A percentile compares a stretch with the other conserved stretches of the same genome.
phyloP scores from a whole-genome alignment of 495 filamentous ascomycete species.

The Penicillium coffeae region DNA sequence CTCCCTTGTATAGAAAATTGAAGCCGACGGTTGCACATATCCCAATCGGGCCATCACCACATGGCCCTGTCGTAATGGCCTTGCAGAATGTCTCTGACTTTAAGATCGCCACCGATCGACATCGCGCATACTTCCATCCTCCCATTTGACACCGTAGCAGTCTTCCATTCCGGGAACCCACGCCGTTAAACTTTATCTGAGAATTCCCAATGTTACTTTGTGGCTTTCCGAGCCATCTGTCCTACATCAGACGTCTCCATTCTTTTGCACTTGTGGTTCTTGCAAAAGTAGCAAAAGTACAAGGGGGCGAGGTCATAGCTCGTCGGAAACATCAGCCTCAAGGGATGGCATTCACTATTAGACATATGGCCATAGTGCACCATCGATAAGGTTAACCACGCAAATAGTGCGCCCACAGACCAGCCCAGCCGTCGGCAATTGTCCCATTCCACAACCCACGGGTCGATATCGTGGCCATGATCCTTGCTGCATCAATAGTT shows the following conservation, averaged over 20 bases:
- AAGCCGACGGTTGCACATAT: neutral
- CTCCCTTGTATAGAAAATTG: neutral
- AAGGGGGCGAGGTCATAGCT: slow-evolving; percentile 5
- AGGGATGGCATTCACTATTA: slow-evolving; percentile 11
- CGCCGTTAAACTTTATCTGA: slow-evolving; percentile 2
- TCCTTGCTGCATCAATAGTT: neutral
- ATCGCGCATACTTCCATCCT: slow-evolving; percentile 12
- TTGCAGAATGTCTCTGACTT: slow-evolving; percentile 27
- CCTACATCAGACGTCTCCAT: neutral
- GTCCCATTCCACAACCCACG: slow-evolving; percentile 11
- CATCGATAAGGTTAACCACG: slow-evolving; percentile 11
- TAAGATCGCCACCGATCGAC: slow-evolving; percentile 18
- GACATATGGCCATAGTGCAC: neutral
- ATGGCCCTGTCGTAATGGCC: slow-evolving; percentile 22
- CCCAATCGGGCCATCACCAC: slow-evolving; percentile 9
- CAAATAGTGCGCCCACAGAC: slow-evolving; percentile 4
- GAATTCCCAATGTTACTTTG: slow-evolving; percentile 19
- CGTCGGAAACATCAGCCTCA: slow-evolving; percentile 4
- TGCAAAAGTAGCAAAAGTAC: no score
- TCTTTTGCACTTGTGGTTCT: neutral
- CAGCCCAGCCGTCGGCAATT: neutral
- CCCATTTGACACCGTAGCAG: slow-evolving; percentile 25
- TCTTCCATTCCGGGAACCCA: slow-evolving; percentile 13
- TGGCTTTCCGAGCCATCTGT: neutral
- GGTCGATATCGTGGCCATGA: slow-evolving; percentile 1